Conservation (phyloP, 2,329 filamentous ascomycete genomes). For the Diaporthe ampelina region DNA sequence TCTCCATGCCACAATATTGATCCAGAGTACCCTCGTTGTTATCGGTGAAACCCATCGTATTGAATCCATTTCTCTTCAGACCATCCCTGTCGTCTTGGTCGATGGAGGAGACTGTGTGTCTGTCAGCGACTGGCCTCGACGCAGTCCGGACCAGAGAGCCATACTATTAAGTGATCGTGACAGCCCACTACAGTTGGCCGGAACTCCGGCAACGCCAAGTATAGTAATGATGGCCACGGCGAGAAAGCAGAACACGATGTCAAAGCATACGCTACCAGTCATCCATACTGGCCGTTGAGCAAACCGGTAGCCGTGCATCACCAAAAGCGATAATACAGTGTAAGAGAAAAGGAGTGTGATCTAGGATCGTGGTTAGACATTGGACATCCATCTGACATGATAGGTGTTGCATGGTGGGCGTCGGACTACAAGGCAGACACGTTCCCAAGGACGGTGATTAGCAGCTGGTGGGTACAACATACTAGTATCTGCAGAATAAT, state of each 20-base stretch:
- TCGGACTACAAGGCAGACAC: neutral
- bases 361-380: slow-evolving; percentile 43
- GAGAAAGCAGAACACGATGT: slow-evolving; percentile 50
- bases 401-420: neutral
- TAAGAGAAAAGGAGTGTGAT: slow-evolving; percentile 50
- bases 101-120: neutral
- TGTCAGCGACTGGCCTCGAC: slow-evolving; percentile 15
- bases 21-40: slow-evolving; percentile 48
- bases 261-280: slow-evolving; percentile 48
- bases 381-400: no score
- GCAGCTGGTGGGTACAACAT: slow-evolving; percentile 40
- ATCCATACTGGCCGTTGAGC: slow-evolving; percentile 47
- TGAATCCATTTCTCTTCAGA: slow-evolving; percentile 42
- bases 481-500: slow-evolving; percentile 53
- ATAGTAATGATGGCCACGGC: slow-evolving; percentile 52
- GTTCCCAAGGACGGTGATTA: neutral
- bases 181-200: slow-evolving; percentile 52
- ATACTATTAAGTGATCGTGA: slow-evolving; percentile 39
- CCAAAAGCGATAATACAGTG: slow-evolving; percentile 49
- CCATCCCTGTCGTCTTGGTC: neutral
- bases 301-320: slow-evolving; percentile 49
- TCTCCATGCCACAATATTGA: slow-evolving; percentile 50
- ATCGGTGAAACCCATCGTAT: slow-evolving; percentile 51
- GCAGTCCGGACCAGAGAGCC: slow-evolving; percentile 41
- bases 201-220: slow-evolving; percentile 52